Base-by-base conservation (phyloP, 2,329 filamentous ascomycete genomes). In the Fusarium longipes region DNA sequence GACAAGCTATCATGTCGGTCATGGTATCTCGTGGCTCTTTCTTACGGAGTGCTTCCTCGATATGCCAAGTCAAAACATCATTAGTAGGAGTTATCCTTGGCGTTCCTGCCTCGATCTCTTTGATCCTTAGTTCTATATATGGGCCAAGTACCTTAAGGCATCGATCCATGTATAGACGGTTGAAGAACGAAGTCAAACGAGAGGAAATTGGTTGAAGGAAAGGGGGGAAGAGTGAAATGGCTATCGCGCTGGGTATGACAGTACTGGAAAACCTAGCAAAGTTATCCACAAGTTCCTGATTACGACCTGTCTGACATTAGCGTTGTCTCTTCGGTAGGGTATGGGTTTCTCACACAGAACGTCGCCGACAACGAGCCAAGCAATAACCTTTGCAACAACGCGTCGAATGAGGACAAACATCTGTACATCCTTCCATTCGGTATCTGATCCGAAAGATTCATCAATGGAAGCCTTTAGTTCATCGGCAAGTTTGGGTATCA, bases 271-370 rank as follows among this genome's bases (percentile, higher is more conserved):
- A 17, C 6, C 25, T 22, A 4, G 24, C 43, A 2, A 48, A 2
- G 2, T 12, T 48, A 1, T 29, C 11, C 2, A 53, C 11, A 0
- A 53, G 50, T 3, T 48, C n/a, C 8, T 24, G 8, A 3, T 54
- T 18, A 0, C 24, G 15, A 1, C n/a, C 30, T 48, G 0, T 4
- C 14, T 12, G 2, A 1, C 1, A 6, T 38, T n/a, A 20, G n/a
- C 10, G 1, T 1, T n/a, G 15, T 1, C 3, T 30, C 8, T 6
- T 10, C 0, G 1, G 3, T 4, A 8, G 6, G 1, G 2, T 12
- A 20, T 5, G 15, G 2, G 4, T 5, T n/a, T 0, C 50, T 18
- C 9, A 48, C 30, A 24, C 3, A 17, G 2, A 29, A 10, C 17
- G 1, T 40, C 18, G 2, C 48, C 48, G 2, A 50, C 9, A 9